Conservation (phyloP, 176 grass and related monocot genomes). For the Saccharum officinarum region DNA sequence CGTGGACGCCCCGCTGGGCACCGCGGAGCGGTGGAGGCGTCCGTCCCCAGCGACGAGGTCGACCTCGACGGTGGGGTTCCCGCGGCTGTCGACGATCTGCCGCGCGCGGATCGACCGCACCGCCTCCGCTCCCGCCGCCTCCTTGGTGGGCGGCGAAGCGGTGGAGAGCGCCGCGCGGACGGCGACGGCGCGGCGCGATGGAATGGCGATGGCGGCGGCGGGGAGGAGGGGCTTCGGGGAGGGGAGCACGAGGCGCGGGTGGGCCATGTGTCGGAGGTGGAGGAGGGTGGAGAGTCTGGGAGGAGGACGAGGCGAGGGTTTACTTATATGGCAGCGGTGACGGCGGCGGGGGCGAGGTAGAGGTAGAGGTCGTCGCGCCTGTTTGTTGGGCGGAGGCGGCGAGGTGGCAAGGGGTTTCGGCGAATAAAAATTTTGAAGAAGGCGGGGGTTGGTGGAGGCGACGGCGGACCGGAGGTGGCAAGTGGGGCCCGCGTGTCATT, state of each 20-base stretch:
- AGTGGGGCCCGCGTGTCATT: conserved; percentile 15
- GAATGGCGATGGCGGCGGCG: conserved; percentile 1
- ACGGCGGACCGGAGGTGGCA: not conserved
- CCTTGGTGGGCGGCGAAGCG: not conserved
- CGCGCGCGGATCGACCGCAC: conserved; percentile 79
- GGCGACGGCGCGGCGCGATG: conserved; percentile 17
- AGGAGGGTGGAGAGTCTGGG: not conserved
- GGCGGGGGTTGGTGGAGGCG: conserved; percentile 22
- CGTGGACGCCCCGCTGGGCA: conserved; percentile 92
- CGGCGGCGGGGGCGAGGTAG: conserved; percentile 23
- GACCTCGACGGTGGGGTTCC: conserved; percentile 96
- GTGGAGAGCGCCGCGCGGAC: conserved; percentile 58
- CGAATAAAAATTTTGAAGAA: conserved; percentile 31
- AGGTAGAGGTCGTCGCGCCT: conserved; percentile 12
- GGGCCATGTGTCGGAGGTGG: conserved; percentile 24
- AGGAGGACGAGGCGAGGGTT: not conserved
- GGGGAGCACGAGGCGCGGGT: conserved; percentile 52
- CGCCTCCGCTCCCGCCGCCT: conserved; percentile 30
- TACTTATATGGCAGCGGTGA: too few relatives aligned
- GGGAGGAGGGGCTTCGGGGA: conserved; percentile 46
- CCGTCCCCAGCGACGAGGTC: conserved; percentile 77
- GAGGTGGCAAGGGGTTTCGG: conserved; percentile 39
- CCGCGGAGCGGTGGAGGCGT: conserved; percentile 74
- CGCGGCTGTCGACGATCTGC: conserved; percentile 98
- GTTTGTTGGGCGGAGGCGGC: conserved; percentile 27